Conservation (phyloP, 345 rosid species). For the Arabidopsis suecica region DNA sequence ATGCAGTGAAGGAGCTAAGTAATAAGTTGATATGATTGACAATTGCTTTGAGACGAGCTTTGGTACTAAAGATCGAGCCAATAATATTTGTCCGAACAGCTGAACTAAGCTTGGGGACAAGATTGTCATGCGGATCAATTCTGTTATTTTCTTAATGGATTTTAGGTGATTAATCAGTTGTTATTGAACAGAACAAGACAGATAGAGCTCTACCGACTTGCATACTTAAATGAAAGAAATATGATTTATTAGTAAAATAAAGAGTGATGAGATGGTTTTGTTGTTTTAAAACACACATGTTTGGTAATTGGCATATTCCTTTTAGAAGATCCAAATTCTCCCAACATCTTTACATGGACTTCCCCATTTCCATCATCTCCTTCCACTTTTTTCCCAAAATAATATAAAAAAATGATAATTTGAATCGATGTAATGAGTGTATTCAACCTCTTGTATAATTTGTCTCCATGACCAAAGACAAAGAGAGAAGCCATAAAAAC, state of each 20-base stretch:
- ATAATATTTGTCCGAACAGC: background rate
- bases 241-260: slow-evolving; percentile 12
- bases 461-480: slow-evolving; percentile 48
- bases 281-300: slow-evolving; percentile 37
- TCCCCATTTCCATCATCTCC: slow-evolving; percentile 43
- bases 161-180: slow-evolving; percentile 7
- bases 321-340: slow-evolving; percentile 48
- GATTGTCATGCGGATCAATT: background rate
- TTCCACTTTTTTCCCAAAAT: slow-evolving; percentile 27
- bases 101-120: background rate
- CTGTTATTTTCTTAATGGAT: background rate
- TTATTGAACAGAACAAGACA: slow-evolving; percentile 33
- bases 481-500: slow-evolving; percentile 41
- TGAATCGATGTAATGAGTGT: slow-evolving; percentile 29
- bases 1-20: background rate
- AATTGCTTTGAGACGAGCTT: background rate
- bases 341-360: slow-evolving; percentile 44
- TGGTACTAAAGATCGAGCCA: background rate
- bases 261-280: slow-evolving; percentile 24
- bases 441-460: slow-evolving; percentile 31
- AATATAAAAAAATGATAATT: slow-evolving; percentile 14
- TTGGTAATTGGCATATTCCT: slow-evolving; percentile 49
- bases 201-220: slow-evolving; percentile 3
- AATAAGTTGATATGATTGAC: background rate
- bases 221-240: slow-evolving; percentile 12